Evolutionary conservation across 2,329 filamentous ascomycete species (phyloP).

Genomic region (Claviceps purpurea): DNA sequence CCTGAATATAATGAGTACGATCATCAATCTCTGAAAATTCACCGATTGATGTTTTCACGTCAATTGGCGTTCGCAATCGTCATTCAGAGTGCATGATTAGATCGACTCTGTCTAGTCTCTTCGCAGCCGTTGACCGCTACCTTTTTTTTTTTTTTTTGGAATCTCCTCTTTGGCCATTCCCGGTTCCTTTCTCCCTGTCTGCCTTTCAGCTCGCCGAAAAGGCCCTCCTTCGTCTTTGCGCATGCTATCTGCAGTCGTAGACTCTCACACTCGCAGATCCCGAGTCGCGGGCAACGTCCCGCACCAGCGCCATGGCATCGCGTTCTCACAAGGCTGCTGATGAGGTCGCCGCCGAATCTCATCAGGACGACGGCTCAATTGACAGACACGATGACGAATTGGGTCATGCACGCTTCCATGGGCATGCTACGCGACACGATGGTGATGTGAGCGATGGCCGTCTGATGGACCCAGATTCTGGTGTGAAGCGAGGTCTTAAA

Average conservation of each 20-base stretch:
- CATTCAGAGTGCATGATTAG: background rate
- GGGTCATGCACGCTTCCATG: constrained; percentile 9
- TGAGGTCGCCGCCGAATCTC: constrained; percentile 2
- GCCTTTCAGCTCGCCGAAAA: background rate
- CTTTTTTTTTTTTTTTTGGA: background rate
- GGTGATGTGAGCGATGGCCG: constrained; percentile 21
- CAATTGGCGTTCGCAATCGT: background rate
- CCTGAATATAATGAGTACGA: background rate
- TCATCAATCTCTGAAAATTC: background rate
- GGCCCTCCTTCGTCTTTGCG: background rate
- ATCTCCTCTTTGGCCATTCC: background rate
- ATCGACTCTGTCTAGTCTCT: too few relatives aligned
- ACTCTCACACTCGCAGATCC: too few relatives aligned
- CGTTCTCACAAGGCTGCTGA: background rate
- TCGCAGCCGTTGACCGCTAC: background rate
- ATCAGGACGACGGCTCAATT: constrained; percentile 8
- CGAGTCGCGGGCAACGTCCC: background rate
- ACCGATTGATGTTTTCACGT: background rate
- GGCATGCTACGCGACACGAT: constrained; percentile 5
- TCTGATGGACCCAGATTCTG: constrained; percentile 44
- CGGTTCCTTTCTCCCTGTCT: background rate
- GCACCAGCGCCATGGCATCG: constrained; percentile 3
- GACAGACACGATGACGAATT: constrained; percentile 7
- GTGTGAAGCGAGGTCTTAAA: constrained; percentile 57
- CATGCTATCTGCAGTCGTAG: too few relatives aligned